Evolutionary conservation across 1,139 yeast genomes (phyloP).

Genomic region (Sugiyamaella grinbergsii): DNA sequence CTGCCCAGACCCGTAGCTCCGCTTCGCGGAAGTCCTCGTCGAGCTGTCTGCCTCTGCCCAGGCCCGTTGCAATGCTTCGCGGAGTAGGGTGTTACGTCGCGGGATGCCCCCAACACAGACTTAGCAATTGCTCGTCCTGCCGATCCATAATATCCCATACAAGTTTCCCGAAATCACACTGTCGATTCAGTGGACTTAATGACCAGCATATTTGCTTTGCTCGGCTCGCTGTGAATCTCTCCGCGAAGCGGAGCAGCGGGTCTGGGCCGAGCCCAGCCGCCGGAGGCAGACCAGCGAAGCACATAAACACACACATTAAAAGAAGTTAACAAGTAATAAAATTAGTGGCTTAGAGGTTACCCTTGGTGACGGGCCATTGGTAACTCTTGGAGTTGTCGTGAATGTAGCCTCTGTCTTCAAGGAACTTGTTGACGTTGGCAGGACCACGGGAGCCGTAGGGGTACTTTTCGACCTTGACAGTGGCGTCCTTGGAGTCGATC

Average conservation of each 20-base stretch:
- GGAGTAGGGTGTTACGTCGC: no score
- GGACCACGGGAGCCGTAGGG: constrained; percentile 96
- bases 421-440: constrained; percentile 57
- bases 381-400: constrained; percentile 46
- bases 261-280: constrained; percentile 18
- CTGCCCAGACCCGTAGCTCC: no score
- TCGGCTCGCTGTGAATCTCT: no score
- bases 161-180: no score
- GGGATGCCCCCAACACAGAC: no score
- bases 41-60: no score
- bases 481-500: constrained; percentile 53
- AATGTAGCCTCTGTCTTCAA: constrained; percentile 69
- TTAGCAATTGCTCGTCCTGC: no score
- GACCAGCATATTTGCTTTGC: no score
- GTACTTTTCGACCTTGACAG: constrained; percentile 60
- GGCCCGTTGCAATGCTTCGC: constrained; percentile 1
- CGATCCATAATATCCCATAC: no score
- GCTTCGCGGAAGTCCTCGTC: no score
- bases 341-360: constrained; percentile 29
- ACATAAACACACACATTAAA: constrained; percentile 10
- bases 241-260: constrained; percentile 17
- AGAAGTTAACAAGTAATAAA: constrained; percentile 1
- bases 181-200: no score
- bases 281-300: constrained; percentile 6
- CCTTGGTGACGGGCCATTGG: constrained; percentile 40